phyloP scores from a whole-genome alignment of 2,329 filamentous ascomycete genomes.

The Pestalotiopsis sp. region DNA sequence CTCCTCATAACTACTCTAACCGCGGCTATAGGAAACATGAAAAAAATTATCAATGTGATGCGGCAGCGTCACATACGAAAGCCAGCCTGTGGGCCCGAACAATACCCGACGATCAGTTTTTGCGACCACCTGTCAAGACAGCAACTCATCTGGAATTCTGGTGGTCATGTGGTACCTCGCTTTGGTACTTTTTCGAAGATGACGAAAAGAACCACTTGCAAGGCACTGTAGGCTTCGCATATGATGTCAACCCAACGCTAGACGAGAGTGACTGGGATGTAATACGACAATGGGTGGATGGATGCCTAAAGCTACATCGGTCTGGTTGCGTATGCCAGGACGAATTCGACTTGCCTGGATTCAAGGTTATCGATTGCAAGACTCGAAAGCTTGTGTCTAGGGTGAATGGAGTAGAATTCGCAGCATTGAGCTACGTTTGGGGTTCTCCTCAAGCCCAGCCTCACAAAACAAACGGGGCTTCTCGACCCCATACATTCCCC shows the following conservation, averaged over 20 bases:
- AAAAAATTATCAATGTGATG: no score
- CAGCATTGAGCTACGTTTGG: not conserved
- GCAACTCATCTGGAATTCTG: not conserved
- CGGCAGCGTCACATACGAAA: no score
- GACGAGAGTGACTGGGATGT: not conserved
- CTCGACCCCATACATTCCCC: no score
- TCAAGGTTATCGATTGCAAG: not conserved
- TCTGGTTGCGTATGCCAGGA: not conserved
- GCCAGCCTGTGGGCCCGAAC: no score
- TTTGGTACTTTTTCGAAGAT: not conserved
- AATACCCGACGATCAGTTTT: no score
- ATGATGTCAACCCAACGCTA: not conserved
- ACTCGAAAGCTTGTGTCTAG: not conserved
- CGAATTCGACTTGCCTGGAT: not conserved
- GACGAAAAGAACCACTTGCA: not conserved
- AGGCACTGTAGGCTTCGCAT: not conserved
- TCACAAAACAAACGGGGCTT: no score
- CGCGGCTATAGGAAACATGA: no score
- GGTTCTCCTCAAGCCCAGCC: not conserved
- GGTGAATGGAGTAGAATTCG: no score
- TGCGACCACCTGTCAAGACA: not conserved
- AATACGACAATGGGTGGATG: not conserved
- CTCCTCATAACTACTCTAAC: no score
- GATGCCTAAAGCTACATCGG: not conserved
- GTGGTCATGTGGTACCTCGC: not conserved